Evolutionary conservation across 2,329 filamentous ascomycete genomes (phyloP), one percentile per base, ranked within the genome.

Genomic region (Cucurbitaria berberidis): DNA sequence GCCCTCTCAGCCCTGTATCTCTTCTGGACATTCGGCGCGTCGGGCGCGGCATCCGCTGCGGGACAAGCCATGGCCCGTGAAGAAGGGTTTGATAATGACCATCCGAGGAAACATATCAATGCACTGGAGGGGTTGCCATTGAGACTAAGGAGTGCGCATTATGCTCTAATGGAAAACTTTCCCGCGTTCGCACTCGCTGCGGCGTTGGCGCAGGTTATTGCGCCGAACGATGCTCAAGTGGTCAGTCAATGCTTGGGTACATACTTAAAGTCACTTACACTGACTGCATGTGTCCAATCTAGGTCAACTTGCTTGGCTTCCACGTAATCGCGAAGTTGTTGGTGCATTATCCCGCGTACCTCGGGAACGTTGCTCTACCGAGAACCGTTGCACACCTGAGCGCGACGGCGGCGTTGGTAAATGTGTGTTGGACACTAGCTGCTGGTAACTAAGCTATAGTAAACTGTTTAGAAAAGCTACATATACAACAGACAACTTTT

Each of bases 101-200:
- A 66, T 24, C 62, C 63, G 16, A 46, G 63, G 11, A 62, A 61
- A 38, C 51, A 66, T 42, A 21, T 61, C 1, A 39, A 55, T 10
- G 16, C 43, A 3, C 39, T 66, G 5, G 42, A 58, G 0, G 63
- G 63, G 0, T n/a, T 66, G 11, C 63, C 63, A 1, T 45, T 66
- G n/a, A 51, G 63, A 11, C 11, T 66, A 19, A 51, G 59, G 15
- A 66, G 63, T 27, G 61, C 63, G 13, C 63, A 66, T 38, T 63
- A 64, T 45, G 61, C 61, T 27, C 22, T 66, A 3, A 54, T 66
- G 59, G 63, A 66, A 36, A 66, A 64, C 35, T 66, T 66, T n/a
- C 63, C 61, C 5, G 62, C 59, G 3, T 66, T 66, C 22, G 63
- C 63, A 1, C 51, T 66, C 2, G 57, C 63, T 13, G 63, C 63